These are phyloP conservation scores for Coniferiporia weirii DNA, from an alignment of 1,284 basidiomycete species.

Conservation along the genomic window DNA sequence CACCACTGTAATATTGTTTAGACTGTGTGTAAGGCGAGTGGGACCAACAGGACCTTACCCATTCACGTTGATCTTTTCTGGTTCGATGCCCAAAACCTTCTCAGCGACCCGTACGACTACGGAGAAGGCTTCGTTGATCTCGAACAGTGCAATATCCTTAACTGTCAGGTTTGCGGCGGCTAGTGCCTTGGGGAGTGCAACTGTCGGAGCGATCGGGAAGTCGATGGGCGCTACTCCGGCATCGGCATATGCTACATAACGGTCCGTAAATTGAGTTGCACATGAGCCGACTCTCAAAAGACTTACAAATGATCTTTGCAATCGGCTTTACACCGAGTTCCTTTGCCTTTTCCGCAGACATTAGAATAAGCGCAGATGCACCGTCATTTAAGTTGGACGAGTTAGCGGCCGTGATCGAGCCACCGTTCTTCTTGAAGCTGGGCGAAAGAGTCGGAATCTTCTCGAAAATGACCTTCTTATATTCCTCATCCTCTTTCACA, in stretches of 20 bases:
- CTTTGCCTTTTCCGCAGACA: slow-evolving; percentile 86
- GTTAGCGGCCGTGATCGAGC: slow-evolving; percentile 93
- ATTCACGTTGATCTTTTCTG: slow-evolving; percentile 87
- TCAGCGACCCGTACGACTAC: slow-evolving; percentile 91
- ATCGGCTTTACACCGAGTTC: slow-evolving; percentile 87
- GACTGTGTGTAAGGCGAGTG: slow-evolving; percentile 9
- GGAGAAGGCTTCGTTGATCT: slow-evolving; percentile 98
- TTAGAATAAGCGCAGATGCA: slow-evolving; percentile 93
- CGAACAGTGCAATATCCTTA: slow-evolving; percentile 88
- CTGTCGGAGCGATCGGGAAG: slow-evolving; percentile 93
- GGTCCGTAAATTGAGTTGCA: slow-evolving; percentile 20
- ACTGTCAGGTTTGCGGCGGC: slow-evolving; percentile 80
- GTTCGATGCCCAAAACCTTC: slow-evolving; percentile 80
- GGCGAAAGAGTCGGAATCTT: slow-evolving; percentile 84
- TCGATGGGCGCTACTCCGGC: slow-evolving; percentile 95
- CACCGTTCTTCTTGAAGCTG: slow-evolving; percentile 80
- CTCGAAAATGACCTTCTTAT: slow-evolving; percentile 91
- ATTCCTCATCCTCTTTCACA: slow-evolving; percentile 95
- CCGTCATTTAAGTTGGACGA: slow-evolving; percentile 96
- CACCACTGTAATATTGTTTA: slow-evolving; percentile 53
- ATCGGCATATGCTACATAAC: slow-evolving; percentile 82
- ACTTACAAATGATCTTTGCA: slow-evolving; percentile 85
- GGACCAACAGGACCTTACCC: slow-evolving; percentile 49
- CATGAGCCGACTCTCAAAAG: not conserved
- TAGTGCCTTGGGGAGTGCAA: slow-evolving; percentile 87